These are phyloP conservation scores for Aspergillus ostianus DNA, from an alignment of 495 filamentous ascomycete genomes.

Conservation along the genomic window DNA sequence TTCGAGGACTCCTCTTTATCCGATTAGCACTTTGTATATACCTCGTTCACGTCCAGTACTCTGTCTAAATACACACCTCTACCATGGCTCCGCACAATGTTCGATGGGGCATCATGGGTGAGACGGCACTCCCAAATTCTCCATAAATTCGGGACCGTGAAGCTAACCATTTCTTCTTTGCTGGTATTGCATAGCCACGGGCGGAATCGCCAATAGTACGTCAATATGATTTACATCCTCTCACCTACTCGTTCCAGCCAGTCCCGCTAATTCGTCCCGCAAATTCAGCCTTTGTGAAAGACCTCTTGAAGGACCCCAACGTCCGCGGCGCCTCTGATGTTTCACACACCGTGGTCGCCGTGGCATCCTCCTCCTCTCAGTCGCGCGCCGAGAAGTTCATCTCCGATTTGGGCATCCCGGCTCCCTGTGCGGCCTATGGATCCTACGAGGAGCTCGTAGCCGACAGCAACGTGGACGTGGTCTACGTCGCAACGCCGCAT, in stretches of 20 bases:
- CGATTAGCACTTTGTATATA: too few relatives aligned
- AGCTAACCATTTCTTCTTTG: not conserved
- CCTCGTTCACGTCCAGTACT: not conserved
- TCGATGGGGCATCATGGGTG: conserved; percentile 77
- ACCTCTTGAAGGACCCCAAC: conserved; percentile 76
- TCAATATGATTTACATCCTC: conserved; percentile 3
- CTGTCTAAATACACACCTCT: conserved; percentile 1
- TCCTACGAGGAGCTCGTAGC: conserved; percentile 76
- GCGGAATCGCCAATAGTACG: conserved; percentile 73
- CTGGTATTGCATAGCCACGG: conserved; percentile 56
- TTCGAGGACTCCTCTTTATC: not conserved
- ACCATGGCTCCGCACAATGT: conserved; percentile 57
- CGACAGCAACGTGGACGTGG: conserved; percentile 76
- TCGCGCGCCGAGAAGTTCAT: conserved; percentile 72
- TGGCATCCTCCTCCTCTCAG: conserved; percentile 73
- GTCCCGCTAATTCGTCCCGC: not conserved
- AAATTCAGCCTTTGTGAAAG: conserved; percentile 68
- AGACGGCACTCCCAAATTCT: conserved; percentile 8
- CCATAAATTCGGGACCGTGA: not conserved
- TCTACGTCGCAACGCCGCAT: conserved; percentile 94
- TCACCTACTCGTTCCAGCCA: conserved; percentile 6
- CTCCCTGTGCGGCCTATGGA: conserved; percentile 70
- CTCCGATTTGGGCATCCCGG: conserved; percentile 59
- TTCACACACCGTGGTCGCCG: conserved; percentile 75
- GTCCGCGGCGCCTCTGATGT: conserved; percentile 71